Evolutionary conservation across 352 stramenopile species (phyloP), one percentile per base, ranked within the genome.

Genomic region (Phytopythium vexans): DNA sequence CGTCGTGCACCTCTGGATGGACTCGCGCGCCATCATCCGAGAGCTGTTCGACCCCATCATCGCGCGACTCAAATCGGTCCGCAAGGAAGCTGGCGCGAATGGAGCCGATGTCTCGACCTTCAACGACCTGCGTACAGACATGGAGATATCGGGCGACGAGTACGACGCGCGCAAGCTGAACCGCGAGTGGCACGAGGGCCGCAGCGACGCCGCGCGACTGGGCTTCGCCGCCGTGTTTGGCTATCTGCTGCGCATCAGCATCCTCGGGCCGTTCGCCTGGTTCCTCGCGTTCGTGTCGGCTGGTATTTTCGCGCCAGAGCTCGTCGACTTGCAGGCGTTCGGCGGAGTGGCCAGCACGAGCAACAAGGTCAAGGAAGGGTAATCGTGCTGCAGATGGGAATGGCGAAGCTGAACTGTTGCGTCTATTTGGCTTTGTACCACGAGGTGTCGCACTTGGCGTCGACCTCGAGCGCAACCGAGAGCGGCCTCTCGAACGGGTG

Each of bases 371-470:
- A 27, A 27, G 21, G 21, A 27, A 27, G 21, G 21, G 2, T 45
- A 21, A 37, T 35, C 21, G 36, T 38, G 37, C 12, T 6, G 37
- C 7, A 2, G 48, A 11, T 31, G n/a, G 12, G n/a, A 34, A 37
- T 27, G 36, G 21, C 34, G 37, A 10, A 7, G 50, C 6, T 32
- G 27, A 3, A n/a, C 31, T 16, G 6, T 27, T 27, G 21, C 21
- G 21, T 39, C 43, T 82, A 99, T 76, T 99, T 99, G 14, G 96
- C 97, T 70, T 99, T 97, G 76, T 99, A 99, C 97, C 97, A 99
- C 54, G 93, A 99, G 41, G 98, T 92, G 32, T 97, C 88, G 8
- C 95, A 94, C 14, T 98, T 97, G 36, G 92, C 92, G 60, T 98
- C 94, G 16, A 98, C 94, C 41, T 95, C 75, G 36, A 98, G 72